Percentiles rank a stretch among this genome's conserved stretches.
Evolutionary conservation across 139 green algal species (phyloP).

Genomic region (Chlamydomonas sp.): DNA sequence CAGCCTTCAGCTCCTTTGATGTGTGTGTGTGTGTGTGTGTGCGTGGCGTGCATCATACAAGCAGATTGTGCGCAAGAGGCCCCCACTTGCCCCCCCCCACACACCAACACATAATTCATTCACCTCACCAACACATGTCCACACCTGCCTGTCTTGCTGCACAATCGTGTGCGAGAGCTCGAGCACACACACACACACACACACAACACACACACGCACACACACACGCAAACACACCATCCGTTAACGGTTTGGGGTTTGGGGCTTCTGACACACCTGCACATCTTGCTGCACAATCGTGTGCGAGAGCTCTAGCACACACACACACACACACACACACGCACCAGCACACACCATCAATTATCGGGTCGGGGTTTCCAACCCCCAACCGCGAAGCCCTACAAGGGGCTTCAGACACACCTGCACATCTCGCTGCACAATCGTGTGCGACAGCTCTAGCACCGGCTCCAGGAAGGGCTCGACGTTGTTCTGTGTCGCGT

Average conservation of each 20-base stretch:
- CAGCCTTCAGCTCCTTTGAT: too few species aligned
- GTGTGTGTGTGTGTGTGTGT: too few species aligned
- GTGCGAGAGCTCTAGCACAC: too few species aligned
- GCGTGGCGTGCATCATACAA: too few species aligned
- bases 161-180: conserved; percentile 57
- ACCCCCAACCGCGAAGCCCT: not conserved
- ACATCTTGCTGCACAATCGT: conserved; percentile 11
- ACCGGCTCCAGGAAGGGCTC: conserved; percentile 80
- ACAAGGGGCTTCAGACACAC: not conserved
- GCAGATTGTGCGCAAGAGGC: too few species aligned
- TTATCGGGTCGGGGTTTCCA: not conserved
- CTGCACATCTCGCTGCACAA: conserved; percentile 27
- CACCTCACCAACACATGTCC: too few species aligned
- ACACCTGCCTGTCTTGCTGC: conserved; percentile 16
- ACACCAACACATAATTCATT: too few species aligned
- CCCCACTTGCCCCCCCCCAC: too few species aligned
- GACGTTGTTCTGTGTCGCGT: conserved; percentile 72
- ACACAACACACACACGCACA: too few species aligned
- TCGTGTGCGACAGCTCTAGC: conserved; percentile 57
- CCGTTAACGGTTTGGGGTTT: not conserved
- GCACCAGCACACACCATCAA: conserved; percentile 5
- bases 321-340: too few species aligned
- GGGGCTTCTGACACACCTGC: not conserved
- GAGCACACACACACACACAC: too few species aligned
- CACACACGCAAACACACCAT: too few species aligned